phyloP scores from a whole-genome alignment of 129 eudicot genomes.

The Deinandra increscens region DNA sequence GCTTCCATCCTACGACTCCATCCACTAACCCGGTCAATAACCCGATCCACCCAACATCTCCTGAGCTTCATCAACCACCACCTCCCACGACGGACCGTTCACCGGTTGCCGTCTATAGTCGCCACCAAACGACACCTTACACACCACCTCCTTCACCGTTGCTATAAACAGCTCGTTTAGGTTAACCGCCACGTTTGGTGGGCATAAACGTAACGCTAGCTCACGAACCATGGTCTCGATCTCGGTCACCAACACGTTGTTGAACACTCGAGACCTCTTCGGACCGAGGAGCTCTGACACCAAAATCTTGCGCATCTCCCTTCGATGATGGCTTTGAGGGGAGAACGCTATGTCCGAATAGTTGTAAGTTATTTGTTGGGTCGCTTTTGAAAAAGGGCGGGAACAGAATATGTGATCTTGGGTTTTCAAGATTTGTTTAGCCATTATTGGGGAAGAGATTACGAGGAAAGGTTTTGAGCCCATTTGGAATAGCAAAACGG shows the following conservation, averaged over 20 bases:
- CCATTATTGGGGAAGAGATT: constrained; percentile 23
- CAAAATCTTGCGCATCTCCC: constrained; percentile 28
- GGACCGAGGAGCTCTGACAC: constrained; percentile 25
- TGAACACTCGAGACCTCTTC: constrained; percentile 5
- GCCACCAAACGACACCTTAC: constrained; percentile 24
- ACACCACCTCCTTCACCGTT: neutral
- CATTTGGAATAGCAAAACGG: constrained; percentile 22
- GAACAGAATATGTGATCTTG: constrained; percentile 30
- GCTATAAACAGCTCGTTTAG: neutral
- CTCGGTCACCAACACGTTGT: constrained; percentile 4
- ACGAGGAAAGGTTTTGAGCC: constrained; percentile 16
- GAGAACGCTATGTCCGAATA: constrained; percentile 26
- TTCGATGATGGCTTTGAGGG: constrained; percentile 17
- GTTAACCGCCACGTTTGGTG: constrained; percentile 7
- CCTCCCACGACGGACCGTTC: constrained; percentile 17
- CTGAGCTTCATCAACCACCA: neutral
- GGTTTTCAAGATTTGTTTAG: constrained; percentile 23
- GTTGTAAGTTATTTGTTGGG: constrained; percentile 16
- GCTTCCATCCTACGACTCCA: neutral
- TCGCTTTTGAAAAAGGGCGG: neutral
- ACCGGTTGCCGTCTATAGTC: constrained; percentile 14
- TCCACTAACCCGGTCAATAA: constrained; percentile 18
- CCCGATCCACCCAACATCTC: neutral
- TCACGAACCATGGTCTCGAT: neutral
- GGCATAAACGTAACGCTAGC: neutral